Percentiles rank a stretch among this genome's conserved stretches.
phyloP scores from a whole-genome alignment of 2,329 filamentous ascomycete genomes.

The Verticillium alfalfae region DNA sequence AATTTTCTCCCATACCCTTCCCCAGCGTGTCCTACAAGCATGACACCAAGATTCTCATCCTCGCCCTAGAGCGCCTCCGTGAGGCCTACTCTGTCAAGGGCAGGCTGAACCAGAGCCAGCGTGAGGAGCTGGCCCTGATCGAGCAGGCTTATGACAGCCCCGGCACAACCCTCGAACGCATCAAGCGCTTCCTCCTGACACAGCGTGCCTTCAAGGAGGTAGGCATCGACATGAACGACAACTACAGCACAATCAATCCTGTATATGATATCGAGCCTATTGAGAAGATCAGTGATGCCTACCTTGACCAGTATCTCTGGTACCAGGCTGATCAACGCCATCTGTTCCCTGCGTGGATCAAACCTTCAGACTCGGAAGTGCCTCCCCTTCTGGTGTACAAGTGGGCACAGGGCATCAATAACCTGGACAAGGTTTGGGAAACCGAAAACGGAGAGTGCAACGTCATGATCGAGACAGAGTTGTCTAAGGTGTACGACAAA shows the following conservation, averaged over 20 bases:
- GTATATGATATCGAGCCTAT: slow-evolving; percentile 99
- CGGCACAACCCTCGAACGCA: slow-evolving; percentile 88
- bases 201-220: slow-evolving; percentile 99
- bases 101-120: slow-evolving; percentile 91
- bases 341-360: slow-evolving; percentile 97
- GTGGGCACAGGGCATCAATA: slow-evolving; percentile 99
- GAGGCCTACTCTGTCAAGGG: slow-evolving; percentile 98
- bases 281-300: slow-evolving; percentile 98
- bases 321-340: slow-evolving; percentile 98
- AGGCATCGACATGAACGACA: slow-evolving; percentile 99
- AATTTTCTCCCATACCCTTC: slow-evolving; percentile 98
- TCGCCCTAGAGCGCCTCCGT: slow-evolving; percentile 85
- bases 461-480: slow-evolving; percentile 95
- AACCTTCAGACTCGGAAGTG: slow-evolving; percentile 96
- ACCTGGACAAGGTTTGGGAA: slow-evolving; percentile 92
- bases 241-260: slow-evolving; percentile 98
- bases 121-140: slow-evolving; percentile 92
- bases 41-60: slow-evolving; percentile 96
- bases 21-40: slow-evolving; percentile 99
- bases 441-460: slow-evolving; percentile 93
- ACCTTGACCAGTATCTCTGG: slow-evolving; percentile 97
- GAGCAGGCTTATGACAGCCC: slow-evolving; percentile 98
- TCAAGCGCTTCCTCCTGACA: slow-evolving; percentile 94
- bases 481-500: slow-evolving; percentile 99
- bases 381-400: slow-evolving; percentile 94